Evolutionary conservation across 2,329 filamentous ascomycete genomes (phyloP), one percentile per base, ranked within the genome.

Genomic region (Sclerotinia borealis): DNA sequence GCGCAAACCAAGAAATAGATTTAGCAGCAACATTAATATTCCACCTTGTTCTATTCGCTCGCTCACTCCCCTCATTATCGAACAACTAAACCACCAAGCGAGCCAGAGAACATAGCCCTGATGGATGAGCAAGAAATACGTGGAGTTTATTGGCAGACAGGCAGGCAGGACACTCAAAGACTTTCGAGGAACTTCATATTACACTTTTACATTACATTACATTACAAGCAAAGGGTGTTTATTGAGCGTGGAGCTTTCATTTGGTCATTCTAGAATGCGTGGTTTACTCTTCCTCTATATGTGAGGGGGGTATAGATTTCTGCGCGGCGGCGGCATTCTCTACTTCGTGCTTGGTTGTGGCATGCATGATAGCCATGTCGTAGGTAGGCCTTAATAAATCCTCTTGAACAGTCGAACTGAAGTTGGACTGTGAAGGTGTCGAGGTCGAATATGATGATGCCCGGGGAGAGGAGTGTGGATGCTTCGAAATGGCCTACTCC

Each of bases 1-100:
- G 54, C 54, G 17, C 54, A 56, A 45, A 39, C 7, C 5, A 56
- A 56, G 54, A 56, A 56, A 56, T 56, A 56, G 54, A 56, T 22
- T n/a, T n/a, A n/a, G n/a, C n/a, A n/a, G n/a, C n/a, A n/a, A n/a
- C n/a, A n/a, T n/a, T n/a, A n/a, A n/a, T n/a, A n/a, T n/a, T n/a
- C n/a, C n/a, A n/a, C n/a, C n/a, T n/a, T n/a, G n/a, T n/a, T n/a
- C n/a, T n/a, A n/a, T n/a, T n/a, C n/a, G n/a, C n/a, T n/a, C n/a
- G n/a, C n/a, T n/a, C n/a, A n/a, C n/a, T n/a, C n/a, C n/a, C n/a
- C n/a, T n/a, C n/a, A n/a, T n/a, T n/a, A n/a, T n/a, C n/a, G n/a
- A n/a, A n/a, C n/a, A n/a, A n/a, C n/a, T n/a, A n/a, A n/a, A n/a
- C n/a, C n/a, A n/a, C n/a, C n/a, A n/a, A n/a, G n/a, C n/a, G n/a